These are phyloP conservation scores for Cordyceps cateniannulata DNA, from an alignment of 2,329 filamentous ascomycete species.

Conservation along the genomic window DNA sequence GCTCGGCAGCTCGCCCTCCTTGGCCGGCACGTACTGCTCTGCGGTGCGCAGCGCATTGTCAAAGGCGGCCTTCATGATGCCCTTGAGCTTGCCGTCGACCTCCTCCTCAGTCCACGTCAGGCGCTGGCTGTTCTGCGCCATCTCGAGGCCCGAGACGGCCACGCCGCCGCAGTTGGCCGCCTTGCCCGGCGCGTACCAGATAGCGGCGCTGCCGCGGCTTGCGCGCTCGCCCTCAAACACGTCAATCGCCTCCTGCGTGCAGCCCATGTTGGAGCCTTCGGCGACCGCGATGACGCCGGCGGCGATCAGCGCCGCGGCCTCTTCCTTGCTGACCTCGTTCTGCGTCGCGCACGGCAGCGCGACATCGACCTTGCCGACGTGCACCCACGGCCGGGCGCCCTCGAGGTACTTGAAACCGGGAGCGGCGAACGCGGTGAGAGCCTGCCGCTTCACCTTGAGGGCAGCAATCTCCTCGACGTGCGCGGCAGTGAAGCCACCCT, in stretches of 20 bases:
- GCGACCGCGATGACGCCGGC: conserved; percentile 79
- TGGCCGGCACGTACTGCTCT: conserved; percentile 74
- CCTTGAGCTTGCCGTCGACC: conserved; percentile 85
- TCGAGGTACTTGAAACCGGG: conserved; percentile 76
- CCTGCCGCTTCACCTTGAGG: conserved; percentile 81
- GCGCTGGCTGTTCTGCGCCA: conserved; percentile 94
- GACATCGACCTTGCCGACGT: conserved; percentile 84
- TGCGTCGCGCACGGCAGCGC: conserved; percentile 91
- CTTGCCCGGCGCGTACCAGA: conserved; percentile 98
- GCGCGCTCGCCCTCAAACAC: conserved; percentile 76
- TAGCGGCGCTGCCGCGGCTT: conserved; percentile 59
- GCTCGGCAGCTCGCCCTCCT: conserved; percentile 79
- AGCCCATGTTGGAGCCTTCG: conserved; percentile 98
- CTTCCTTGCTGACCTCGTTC: conserved; percentile 92
- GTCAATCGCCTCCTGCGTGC: conserved; percentile 91
- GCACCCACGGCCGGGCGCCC: conserved; percentile 83
- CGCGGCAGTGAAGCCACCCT: conserved; percentile 67
- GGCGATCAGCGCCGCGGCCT: conserved; percentile 75
- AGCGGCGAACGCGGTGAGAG: conserved; percentile 65
- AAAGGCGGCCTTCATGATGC: conserved; percentile 94
- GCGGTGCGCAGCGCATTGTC: conserved; percentile 82
- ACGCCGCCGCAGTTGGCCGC: conserved; percentile 97
- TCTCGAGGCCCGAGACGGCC: conserved; percentile 94
- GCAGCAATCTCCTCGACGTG: conserved; percentile 72
- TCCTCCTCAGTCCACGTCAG: conserved; percentile 82